A percentile compares a stretch with the other conserved stretches of the same genome.
phyloP scores from a whole-genome alignment of 176 grass and related monocot genomes.

The Aegilops sharonensis region DNA sequence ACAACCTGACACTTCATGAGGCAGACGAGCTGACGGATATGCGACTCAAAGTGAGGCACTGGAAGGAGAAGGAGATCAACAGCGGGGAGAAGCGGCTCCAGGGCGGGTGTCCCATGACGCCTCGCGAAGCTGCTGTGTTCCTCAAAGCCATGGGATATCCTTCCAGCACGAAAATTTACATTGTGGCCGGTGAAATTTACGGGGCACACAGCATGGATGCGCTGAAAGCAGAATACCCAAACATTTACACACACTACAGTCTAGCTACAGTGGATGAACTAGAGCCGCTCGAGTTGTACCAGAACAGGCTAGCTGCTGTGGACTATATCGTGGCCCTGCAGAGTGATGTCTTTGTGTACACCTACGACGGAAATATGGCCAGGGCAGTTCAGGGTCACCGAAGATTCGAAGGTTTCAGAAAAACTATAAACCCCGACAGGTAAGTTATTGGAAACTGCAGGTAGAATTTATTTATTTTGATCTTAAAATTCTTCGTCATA shows the following conservation, averaged over 20 bases:
- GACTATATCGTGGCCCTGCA: slow-evolving; percentile 66
- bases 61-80: slow-evolving; percentile 81
- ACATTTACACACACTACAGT: slow-evolving; percentile 68
- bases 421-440: slow-evolving; percentile 84
- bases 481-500: background rate
- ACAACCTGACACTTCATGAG: slow-evolving; percentile 55
- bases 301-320: slow-evolving; percentile 72
- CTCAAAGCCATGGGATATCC: slow-evolving; percentile 82
- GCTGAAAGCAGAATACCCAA: slow-evolving; percentile 56
- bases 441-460: background rate
- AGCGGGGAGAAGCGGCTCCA: slow-evolving; percentile 54
- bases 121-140: slow-evolving; percentile 63
- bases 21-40: slow-evolving; percentile 50
- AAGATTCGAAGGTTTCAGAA: slow-evolving; percentile 61
- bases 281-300: slow-evolving; percentile 45
- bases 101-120: slow-evolving; percentile 77
- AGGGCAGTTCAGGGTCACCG: slow-evolving; percentile 73
- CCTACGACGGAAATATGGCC: slow-evolving; percentile 93
- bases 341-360: slow-evolving; percentile 71
- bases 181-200: slow-evolving; percentile 67
- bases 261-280: slow-evolving; percentile 57
- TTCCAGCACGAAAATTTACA: slow-evolving; percentile 62
- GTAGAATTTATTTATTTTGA: background rate
- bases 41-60: slow-evolving; percentile 61
- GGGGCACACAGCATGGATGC: slow-evolving; percentile 55